phyloP scores from a whole-genome alignment of 768 basidiomycete genomes.

The Xanthoconium purpureum region DNA sequence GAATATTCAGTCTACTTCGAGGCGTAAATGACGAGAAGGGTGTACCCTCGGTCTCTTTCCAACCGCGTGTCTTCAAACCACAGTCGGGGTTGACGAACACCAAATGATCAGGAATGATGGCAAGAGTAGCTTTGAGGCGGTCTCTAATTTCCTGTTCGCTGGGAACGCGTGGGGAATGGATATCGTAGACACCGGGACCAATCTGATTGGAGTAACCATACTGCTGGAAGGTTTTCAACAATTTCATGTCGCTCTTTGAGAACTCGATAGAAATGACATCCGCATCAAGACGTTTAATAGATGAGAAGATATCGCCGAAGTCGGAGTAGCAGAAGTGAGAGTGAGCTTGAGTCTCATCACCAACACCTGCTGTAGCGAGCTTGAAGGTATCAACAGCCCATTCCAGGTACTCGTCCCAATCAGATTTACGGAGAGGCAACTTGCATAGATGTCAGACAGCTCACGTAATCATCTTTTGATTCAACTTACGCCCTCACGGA shows the following conservation, averaged over 20 bases:
- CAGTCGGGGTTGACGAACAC: slow-evolving; percentile 97
- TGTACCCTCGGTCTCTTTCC: slow-evolving; percentile 90
- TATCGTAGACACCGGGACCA: slow-evolving; percentile 97
- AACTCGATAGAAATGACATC: slow-evolving; percentile 99
- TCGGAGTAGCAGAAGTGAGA: slow-evolving; percentile 99
- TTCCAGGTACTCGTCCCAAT: slow-evolving; percentile 94
- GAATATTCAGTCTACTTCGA: slow-evolving; percentile 7
- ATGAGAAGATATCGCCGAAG: slow-evolving; percentile 98
- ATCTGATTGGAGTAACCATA: slow-evolving; percentile 97
- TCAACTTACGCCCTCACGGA: slow-evolving; percentile 88
- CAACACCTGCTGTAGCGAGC: slow-evolving; percentile 93
- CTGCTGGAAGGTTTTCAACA: slow-evolving; percentile 90
- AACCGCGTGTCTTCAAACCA: slow-evolving; percentile 97
- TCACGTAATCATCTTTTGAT: background rate
- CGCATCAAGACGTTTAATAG: slow-evolving; percentile 93
- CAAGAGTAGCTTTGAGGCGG: slow-evolving; percentile 80
- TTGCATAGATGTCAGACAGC: slow-evolving; percentile 25
- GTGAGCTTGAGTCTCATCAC: slow-evolving; percentile 92
- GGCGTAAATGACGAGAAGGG: background rate
- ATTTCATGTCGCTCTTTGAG: slow-evolving; percentile 98
- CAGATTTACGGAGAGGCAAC: slow-evolving; percentile 92
- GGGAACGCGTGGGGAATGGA: slow-evolving; percentile 99
- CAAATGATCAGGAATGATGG: slow-evolving; percentile 74
- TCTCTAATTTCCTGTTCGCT: slow-evolving; percentile 91
- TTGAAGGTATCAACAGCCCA: slow-evolving; percentile 99